Percentiles rank a stretch among this genome's conserved stretches.
Evolutionary conservation across 2,329 filamentous ascomycete species (phyloP).

Genomic region (Aspergillus alliaceus): DNA sequence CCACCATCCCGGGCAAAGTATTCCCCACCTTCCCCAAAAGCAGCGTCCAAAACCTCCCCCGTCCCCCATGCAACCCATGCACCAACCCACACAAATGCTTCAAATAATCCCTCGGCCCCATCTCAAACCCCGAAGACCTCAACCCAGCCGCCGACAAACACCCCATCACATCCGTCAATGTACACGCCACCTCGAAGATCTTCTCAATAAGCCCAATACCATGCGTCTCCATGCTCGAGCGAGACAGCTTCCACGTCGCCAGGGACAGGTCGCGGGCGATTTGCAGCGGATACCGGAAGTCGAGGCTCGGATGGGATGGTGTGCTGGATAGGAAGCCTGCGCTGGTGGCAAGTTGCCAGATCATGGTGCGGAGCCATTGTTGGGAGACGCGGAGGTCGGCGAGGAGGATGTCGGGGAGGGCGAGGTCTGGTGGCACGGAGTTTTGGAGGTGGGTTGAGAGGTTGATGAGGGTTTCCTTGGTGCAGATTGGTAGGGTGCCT

Average conservation of each 20-base stretch:
- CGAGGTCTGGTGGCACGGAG: constrained; percentile 54
- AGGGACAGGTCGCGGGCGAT: constrained; percentile 62
- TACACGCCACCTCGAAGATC: constrained; percentile 72
- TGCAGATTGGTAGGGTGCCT: constrained; percentile 48
- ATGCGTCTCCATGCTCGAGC: constrained; percentile 71
- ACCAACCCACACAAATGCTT: constrained; percentile 68
- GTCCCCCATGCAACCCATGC: constrained; percentile 69
- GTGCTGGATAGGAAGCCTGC: constrained; percentile 66
- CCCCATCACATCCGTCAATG: constrained; percentile 71
- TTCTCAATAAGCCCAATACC: constrained; percentile 78
- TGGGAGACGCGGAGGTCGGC: constrained; percentile 67
- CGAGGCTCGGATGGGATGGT: constrained; percentile 58
- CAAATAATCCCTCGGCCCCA: constrained; percentile 72
- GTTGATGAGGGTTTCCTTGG: constrained; percentile 47
- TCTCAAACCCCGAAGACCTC: constrained; percentile 61
- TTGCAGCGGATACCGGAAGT: constrained; percentile 64
- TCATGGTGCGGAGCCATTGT: constrained; percentile 68
- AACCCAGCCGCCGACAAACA: constrained; percentile 61
- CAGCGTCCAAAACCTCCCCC: constrained; percentile 74
- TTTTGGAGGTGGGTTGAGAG: constrained; percentile 53
- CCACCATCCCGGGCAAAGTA: constrained; percentile 54
- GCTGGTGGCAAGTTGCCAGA: constrained; percentile 71
- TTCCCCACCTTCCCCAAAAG: constrained; percentile 75
- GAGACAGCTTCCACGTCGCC: constrained; percentile 70
- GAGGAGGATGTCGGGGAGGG: constrained; percentile 63